phyloP scores from a whole-genome alignment of 2,329 filamentous ascomycete genomes.

The Neodidymelliopsis sp. region DNA sequence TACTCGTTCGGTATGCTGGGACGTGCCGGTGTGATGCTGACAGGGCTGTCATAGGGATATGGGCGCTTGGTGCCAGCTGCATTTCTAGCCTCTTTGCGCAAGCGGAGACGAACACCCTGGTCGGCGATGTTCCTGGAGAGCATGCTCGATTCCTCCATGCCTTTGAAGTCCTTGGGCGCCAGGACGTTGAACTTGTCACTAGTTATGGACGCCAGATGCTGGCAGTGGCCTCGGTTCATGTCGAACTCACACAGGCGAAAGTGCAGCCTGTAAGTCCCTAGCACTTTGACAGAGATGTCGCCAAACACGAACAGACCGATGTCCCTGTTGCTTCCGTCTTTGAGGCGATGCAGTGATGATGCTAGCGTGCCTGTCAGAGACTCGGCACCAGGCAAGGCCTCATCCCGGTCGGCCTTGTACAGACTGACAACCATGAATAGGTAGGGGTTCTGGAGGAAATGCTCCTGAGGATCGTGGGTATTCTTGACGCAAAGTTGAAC shows the following conservation, averaged over 20 bases:
- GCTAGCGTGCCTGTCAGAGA: slow-evolving; percentile 75
- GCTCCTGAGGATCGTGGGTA: slow-evolving; percentile 63
- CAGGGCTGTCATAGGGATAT: slow-evolving; percentile 22
- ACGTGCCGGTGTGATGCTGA: slow-evolving; percentile 15
- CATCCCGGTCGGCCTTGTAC: slow-evolving; percentile 57
- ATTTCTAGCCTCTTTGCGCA: slow-evolving; percentile 79
- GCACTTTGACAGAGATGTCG: slow-evolving; percentile 79
- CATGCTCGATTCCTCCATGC: slow-evolving; percentile 81
- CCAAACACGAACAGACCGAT: slow-evolving; percentile 92
- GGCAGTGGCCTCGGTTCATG: slow-evolving; percentile 32
- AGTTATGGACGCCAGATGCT: slow-evolving; percentile 59
- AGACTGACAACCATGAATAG: slow-evolving; percentile 68
- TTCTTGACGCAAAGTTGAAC: slow-evolving; percentile 70
- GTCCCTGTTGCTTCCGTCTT: slow-evolving; percentile 78
- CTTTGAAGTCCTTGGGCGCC: slow-evolving; percentile 74
- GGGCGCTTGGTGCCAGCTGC: slow-evolving; percentile 39
- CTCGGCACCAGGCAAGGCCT: slow-evolving; percentile 54
- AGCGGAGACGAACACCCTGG: slow-evolving; percentile 81
- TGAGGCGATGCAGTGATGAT: slow-evolving; percentile 82
- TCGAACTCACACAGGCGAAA: slow-evolving; percentile 73
- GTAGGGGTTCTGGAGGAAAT: slow-evolving; percentile 70
- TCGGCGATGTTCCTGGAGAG: slow-evolving; percentile 84
- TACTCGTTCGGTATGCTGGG: slow-evolving; percentile 8
- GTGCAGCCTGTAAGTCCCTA: slow-evolving; percentile 75
- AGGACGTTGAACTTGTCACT: slow-evolving; percentile 73